Evolutionary conservation across 2,329 filamentous ascomycete species (phyloP), one percentile per base, ranked within the genome.

Genomic region (Trichophyton benhamiae): DNA sequence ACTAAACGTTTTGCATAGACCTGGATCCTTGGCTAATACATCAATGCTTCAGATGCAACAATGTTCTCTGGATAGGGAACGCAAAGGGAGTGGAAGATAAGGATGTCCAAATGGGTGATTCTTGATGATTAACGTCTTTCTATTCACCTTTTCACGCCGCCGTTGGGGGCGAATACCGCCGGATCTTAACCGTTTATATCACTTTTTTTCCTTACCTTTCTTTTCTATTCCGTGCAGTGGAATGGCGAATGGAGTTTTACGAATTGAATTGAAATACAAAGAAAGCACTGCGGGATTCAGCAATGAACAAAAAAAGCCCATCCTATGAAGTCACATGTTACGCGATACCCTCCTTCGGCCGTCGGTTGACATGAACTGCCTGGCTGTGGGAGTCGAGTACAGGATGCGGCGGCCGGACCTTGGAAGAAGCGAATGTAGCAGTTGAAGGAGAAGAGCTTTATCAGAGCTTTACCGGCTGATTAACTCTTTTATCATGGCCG

Each of bases 21-120:
- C 3, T 25, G 8, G 25, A 44, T 22, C 9, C 27, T 9, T n/a
- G 11, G 41, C 55, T 58, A 58, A 58, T 17, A 25, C n/a, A 20
- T 59, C n/a, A 4, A 41, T 33, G n/a, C 22, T 60, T 64, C 66
- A 90, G 88, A 72, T 95, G 91, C 78, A 97, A 97, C 78, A 97
- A 97, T 72, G 92, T 97, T n/a, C 81, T 97, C 55, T 97, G 90
- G 87, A 92, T 97, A 70, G 82, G 80, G 41, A 80, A 78, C 48
- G 80, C 79, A 27, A 79, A 81, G 52, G 77, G 76, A 57, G 76
- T 79, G 62, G 75, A 78, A 66, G 78, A 75, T 76, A 77, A 70
- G 61, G 72, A 77, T 63, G 64, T 76, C 58, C 70, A 73, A 63
- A 71, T 76, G 65, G 33, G 58, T 3, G 65, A 61, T 42, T 65